A percentile compares a stretch with the other conserved stretches of the same genome.
These are phyloP conservation scores for Populus deltoides DNA, from an alignment of 345 rosid genomes.

Conservation along the genomic window DNA sequence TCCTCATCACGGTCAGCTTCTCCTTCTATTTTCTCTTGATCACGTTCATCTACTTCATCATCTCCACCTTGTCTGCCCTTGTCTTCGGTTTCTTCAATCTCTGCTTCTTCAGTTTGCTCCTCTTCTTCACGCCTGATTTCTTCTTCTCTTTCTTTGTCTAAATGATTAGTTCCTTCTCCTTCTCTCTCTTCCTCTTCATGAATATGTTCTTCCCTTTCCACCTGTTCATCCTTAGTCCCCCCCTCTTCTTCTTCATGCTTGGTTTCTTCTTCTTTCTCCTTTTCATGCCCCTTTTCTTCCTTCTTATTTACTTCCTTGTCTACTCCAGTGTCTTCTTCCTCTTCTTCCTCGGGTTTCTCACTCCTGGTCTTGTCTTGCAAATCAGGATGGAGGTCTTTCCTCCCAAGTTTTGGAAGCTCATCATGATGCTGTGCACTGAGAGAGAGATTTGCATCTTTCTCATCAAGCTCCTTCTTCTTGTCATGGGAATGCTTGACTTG, in stretches of 20 bases:
- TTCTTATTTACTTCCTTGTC: slow-evolving; percentile 41
- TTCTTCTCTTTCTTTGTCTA: slow-evolving; percentile 27
- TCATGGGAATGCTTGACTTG: slow-evolving; percentile 91
- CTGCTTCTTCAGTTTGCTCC: slow-evolving; percentile 34
- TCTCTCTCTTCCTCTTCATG: slow-evolving; percentile 27
- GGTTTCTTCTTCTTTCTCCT: slow-evolving; percentile 32
- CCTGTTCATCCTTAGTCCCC: slow-evolving; percentile 22
- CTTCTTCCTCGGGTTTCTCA: slow-evolving; percentile 39
- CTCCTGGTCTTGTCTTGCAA: slow-evolving; percentile 27
- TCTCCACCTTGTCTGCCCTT: slow-evolving; percentile 19
- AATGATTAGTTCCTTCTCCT: slow-evolving; percentile 1
- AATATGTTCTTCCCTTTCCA: slow-evolving; percentile 25
- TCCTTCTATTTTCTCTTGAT: slow-evolving; percentile 28
- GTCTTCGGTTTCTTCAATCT: slow-evolving; percentile 13
- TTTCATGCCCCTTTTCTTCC: slow-evolving; percentile 35
- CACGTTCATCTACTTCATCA: slow-evolving; percentile 25
- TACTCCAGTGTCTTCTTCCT: slow-evolving; percentile 36
- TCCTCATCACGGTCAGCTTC: slow-evolving; percentile 52
- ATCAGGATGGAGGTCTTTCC: slow-evolving; percentile 67
- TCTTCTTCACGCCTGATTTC: slow-evolving; percentile 35
- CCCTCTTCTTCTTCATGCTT: slow-evolving; percentile 21
- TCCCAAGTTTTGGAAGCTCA: slow-evolving; percentile 51
- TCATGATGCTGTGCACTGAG: slow-evolving; percentile 23
- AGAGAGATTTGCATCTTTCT: slow-evolving; percentile 42
- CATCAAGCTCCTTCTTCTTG: slow-evolving; percentile 71